Percentiles rank a stretch among this genome's conserved stretches.
Conservation (phyloP, 2,329 filamentous ascomycete species). For the Arthroderma uncinatum region DNA sequence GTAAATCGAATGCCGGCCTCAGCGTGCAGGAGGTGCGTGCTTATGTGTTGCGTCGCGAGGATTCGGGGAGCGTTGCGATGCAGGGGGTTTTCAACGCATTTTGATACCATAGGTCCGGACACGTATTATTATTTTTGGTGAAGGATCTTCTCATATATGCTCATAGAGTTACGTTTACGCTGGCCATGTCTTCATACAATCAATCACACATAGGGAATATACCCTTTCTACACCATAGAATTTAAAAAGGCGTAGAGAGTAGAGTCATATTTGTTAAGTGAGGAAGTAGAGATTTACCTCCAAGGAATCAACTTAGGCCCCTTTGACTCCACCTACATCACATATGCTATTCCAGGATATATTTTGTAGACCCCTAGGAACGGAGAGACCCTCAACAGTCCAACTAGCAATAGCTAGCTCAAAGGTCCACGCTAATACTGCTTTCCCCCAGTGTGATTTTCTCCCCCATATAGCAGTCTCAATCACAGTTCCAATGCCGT, state of each 20-base stretch:
- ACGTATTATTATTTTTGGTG: background rate
- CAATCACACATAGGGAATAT: background rate
- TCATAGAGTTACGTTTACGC: background rate
- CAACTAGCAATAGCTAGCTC: constrained; percentile 21
- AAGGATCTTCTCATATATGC: background rate
- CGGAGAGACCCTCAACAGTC: constrained; percentile 19
- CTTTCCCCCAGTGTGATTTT: constrained; percentile 18
- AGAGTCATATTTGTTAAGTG: too few relatives aligned
- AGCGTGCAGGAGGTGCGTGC: constrained; percentile 51
- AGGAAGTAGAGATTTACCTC: background rate
- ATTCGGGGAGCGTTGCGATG: constrained; percentile 67
- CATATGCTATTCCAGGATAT: constrained; percentile 16
- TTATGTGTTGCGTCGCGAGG: constrained; percentile 76
- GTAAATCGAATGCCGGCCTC: constrained; percentile 46
- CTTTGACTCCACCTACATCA: constrained; percentile 11
- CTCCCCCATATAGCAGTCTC: constrained; percentile 20
- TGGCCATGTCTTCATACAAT: background rate
- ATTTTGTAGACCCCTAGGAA: constrained; percentile 18
- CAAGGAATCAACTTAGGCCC: background rate
- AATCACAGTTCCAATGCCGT: constrained; percentile 29
- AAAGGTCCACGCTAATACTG: constrained; percentile 20
- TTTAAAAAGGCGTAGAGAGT: background rate
- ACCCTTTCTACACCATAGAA: background rate
- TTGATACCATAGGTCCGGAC: constrained; percentile 21
- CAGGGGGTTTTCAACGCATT: constrained; percentile 67